Base-by-base conservation (phyloP, 306 rosid species). In the Nissolia schottii region DNA sequence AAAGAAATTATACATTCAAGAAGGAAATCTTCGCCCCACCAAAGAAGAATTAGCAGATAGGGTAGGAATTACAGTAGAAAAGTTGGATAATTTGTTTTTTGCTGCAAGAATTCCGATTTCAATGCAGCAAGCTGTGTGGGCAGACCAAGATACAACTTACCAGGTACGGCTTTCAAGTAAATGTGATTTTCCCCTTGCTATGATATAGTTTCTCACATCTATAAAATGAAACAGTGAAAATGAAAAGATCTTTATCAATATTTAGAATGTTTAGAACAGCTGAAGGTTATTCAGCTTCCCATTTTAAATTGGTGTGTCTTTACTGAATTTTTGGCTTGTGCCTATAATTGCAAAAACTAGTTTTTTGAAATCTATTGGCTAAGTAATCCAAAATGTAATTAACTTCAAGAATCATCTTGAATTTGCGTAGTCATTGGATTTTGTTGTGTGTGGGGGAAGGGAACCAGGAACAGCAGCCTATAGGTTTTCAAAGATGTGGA, bases 51-150 rank as follows among this genome's bases (percentile, higher is more conserved):
- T 93, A 70, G 97, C 98, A 50, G 55, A 19, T 40, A 79, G 78
- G 31, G 88, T 85, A 57, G 96, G 90, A 76, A 89, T 93, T 59
- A 83, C 96, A 4, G 82, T 83, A 20, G 93, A 89, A 35, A 93
- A 80, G 91, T 77, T 90, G 83, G 89, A 83, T 54, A 81, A 70
- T 69, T 80, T 89, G 80, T 69, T 86, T 38, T 85, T 28, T 75
- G 62, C 74, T 64, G 77, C 96, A 31, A 89, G 97, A 86, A 79
- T 64, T 51, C 96, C 98, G 3, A 81, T 88, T 70, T 93, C 98
- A 5, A 87, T 93, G 90, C 94, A 93, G 69, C 84, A 80, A 86
- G 74, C 86, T 20, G 92, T 91, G 29, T 91, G 97, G 98, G 72
- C 92, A 41, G 92, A 86, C 82, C 96, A 91, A 77, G 84, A 79